These are phyloP conservation scores for Saccharomyces hybrid DNA, from an alignment of 1,139 yeast genomes.

Conservation along the genomic window DNA sequence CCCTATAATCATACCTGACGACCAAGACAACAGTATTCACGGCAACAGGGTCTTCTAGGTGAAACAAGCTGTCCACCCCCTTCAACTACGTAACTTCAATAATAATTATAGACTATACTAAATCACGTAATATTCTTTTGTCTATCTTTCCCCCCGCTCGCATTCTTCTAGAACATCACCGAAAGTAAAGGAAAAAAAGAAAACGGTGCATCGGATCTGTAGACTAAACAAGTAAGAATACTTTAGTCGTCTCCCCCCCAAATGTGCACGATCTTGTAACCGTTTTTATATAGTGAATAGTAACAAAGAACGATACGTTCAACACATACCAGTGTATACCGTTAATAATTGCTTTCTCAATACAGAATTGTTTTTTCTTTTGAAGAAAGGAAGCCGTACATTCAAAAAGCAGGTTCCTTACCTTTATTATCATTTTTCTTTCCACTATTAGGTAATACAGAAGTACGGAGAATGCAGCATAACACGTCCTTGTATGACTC, in stretches of 20 bases:
- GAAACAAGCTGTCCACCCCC: no score
- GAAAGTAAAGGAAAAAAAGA: not conserved
- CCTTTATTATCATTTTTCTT: not conserved
- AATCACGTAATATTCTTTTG: not conserved
- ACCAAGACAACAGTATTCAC: not conserved
- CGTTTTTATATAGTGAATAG: not conserved
- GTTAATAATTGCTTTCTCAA: not conserved
- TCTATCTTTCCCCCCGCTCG: not conserved
- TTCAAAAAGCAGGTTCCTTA: not conserved
- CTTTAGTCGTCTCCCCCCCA: not conserved
- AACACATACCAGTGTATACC: not conserved
- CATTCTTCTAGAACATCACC: not conserved
- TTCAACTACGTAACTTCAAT: not conserved
- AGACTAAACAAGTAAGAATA: not conserved
- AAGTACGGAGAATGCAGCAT: slow-evolving; percentile 11
- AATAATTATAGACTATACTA: not conserved
- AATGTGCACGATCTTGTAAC: not conserved
- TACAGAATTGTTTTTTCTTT: no score
- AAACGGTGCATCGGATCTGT: not conserved
- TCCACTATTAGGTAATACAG: not conserved
- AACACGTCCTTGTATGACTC: slow-evolving; percentile 19
- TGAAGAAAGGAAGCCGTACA: not conserved
- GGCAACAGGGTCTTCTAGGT: not conserved
- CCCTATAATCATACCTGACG: not conserved
- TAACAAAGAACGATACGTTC: not conserved